A percentile compares a stretch with the other conserved stretches of the same genome.
Evolutionary conservation across 1,284 basidiomycete species (phyloP).

Genomic region (Hypsizygus ulmarius): DNA sequence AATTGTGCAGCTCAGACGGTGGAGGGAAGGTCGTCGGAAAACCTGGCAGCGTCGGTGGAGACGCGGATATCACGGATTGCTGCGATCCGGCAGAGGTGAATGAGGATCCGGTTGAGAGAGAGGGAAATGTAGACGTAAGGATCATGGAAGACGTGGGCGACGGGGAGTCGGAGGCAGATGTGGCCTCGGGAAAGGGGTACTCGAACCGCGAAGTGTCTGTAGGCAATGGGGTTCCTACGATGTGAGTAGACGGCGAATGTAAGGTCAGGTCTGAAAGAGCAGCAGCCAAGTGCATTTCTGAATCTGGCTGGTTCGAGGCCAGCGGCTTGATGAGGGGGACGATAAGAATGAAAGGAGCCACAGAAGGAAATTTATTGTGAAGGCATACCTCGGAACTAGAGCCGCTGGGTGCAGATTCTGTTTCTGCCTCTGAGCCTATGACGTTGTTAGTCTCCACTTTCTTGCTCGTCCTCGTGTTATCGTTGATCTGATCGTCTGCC

Average conservation of each 20-base stretch:
- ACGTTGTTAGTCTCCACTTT: constrained; percentile 10
- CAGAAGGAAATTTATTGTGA: neutral
- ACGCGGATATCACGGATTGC: constrained; percentile 10
- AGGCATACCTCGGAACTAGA: constrained; percentile 1
- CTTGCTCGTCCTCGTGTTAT: constrained; percentile 4
- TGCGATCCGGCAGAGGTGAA: constrained; percentile 2
- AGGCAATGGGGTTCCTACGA: constrained; percentile 32
- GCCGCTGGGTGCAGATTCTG: neutral
- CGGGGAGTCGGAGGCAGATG: neutral
- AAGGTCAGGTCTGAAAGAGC: constrained; percentile 19
- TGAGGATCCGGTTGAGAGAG: constrained; percentile 7
- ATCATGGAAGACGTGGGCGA: constrained; percentile 8
- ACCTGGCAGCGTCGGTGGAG: constrained; percentile 13
- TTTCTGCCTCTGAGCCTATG: neutral
- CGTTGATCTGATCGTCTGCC: constrained; percentile 3
- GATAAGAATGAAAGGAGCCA: neutral
- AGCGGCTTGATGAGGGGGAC: neutral
- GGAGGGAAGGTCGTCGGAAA: constrained; percentile 14
- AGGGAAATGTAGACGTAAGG: constrained; percentile 8
- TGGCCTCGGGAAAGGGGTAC: constrained; percentile 32
- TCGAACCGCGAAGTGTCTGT: constrained; percentile 29
- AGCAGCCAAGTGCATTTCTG: constrained; percentile 13
- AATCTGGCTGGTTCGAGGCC: neutral
- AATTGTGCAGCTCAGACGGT: constrained; percentile 12
- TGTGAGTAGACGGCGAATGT: constrained; percentile 28